Conservation (phyloP, 805 yeast species). For the Teunomyces stri region DNA sequence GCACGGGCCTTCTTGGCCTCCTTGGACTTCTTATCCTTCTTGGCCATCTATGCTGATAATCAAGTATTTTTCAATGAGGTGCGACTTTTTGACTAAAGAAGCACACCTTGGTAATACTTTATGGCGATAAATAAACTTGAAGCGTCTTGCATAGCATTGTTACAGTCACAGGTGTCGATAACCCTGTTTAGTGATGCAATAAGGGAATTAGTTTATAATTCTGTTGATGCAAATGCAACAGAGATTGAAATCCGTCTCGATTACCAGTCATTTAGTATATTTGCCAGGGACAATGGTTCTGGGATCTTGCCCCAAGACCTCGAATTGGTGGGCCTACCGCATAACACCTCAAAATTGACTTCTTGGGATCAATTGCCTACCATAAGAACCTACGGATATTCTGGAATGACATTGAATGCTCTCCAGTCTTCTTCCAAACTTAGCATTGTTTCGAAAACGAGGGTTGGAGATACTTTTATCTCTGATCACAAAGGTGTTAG, state of each 20-base stretch:
- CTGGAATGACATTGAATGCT: constrained; percentile 13
- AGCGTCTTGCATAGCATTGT: constrained; percentile 7
- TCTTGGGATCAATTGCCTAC: neutral
- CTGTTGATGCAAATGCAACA: constrained; percentile 53
- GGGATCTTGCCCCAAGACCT: constrained; percentile 60
- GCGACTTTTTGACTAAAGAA: neutral
- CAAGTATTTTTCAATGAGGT: neutral
- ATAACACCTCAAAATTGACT: constrained; percentile 22
- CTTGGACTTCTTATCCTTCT: constrained; percentile 79
- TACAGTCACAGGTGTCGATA: constrained; percentile 35
- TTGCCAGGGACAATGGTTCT: constrained; percentile 65
- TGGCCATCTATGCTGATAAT: constrained; percentile 62
- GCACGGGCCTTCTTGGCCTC: constrained; percentile 88
- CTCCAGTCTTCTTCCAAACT: constrained; percentile 29
- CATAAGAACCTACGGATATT: constrained; percentile 6
- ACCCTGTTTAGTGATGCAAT: constrained; percentile 40
- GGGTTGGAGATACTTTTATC: constrained; percentile 14
- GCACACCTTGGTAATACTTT: too few species aligned
- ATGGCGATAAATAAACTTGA: constrained; percentile 12
- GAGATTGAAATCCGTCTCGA: constrained; percentile 34
- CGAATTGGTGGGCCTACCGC: constrained; percentile 42
- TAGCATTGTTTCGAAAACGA: constrained; percentile 44
- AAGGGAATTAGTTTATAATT: constrained; percentile 52
- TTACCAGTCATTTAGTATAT: constrained; percentile 27
- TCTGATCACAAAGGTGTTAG: neutral